Evolutionary conservation across 2,329 filamentous ascomycete species (phyloP), one percentile per base, ranked within the genome.

Genomic region (Boeremia exigua): DNA sequence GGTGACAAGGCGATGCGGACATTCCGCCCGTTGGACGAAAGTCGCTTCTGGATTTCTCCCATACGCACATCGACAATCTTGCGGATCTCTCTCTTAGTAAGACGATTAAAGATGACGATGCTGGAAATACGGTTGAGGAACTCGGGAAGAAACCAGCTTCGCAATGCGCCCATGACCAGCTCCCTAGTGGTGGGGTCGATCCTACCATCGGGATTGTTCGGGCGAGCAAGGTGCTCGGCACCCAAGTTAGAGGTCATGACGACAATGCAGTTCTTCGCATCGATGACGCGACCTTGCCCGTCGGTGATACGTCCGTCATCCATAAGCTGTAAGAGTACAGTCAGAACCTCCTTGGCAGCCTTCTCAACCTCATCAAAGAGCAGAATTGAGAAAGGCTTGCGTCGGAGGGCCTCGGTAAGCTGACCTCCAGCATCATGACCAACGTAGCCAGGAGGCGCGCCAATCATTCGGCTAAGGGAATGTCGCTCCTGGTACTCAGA

Each of bases 211-310:
- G 88, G 86, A 47, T 85, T 85, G 51, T 88, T 87, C 14, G 90
- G 89, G 19, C 92, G 89, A 34, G 90, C 81, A n/a, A 99, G 88
- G 75, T 88, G 96, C 75, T 98, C 95, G 29, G 95, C 95, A 63
- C 95, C 95, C 59, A 99, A 78, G 80, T 99, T 99, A 70, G 92
- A 97, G 0, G 95, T 99, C 92, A 99, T 96, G 78, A 99, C 95
- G 38, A 99, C 94, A 66, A 99, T 98, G 75, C 94, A 98, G 83
- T 99, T 99, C 79, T 89, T 92, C 58, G 94, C 95, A 69, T 99
- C 95, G 51, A 99, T 88, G 45, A 97, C 84, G 75, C 95, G 88
- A 73, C 95, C 95, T 85, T 98, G 96, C 43, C 95, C 95, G 72
- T 99, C 95, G 12, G 95, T 99, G 77, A 99, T 98, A 69, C 95